Base-by-base conservation (phyloP, 768 basidiomycete genomes). In the Naganishia friedmannii region DNA sequence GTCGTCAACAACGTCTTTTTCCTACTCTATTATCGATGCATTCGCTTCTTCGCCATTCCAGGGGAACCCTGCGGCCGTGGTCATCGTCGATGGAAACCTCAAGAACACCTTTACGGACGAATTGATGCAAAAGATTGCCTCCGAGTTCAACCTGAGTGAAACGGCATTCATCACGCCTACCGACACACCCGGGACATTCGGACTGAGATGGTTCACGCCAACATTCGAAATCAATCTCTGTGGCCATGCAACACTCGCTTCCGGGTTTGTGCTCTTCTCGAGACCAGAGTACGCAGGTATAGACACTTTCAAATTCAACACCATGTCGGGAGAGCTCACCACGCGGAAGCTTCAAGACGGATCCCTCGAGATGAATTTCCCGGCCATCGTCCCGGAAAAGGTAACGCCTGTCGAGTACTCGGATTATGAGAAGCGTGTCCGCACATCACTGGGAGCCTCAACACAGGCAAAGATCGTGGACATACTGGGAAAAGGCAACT, bases 11-110 rank as follows among this genome's bases (percentile, higher is more conserved):
- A 15, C 31, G 1, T 46, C 42, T 6, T 53, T 72, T 15, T 21
- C 42, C 15, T 68, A 65, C 53, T 39, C 60, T 7, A 39, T 66
- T 28, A 51, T 72, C 48, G 67, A 72, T 39, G 71, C 71, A 7
- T 72, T 72, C 67, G 68, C 45, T 28, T 53, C 71, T 23, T 65
- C 32, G 42, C 67, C 71, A 19, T 72, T 68, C 31, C 51, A 67
- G 53, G 71, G 71, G 7, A 72, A 72, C 63, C 71, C 71, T 17
- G 71, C 71, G 54, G 71, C 58, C 21, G 71, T 72, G 10, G 71
- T 72, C 34, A 53, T 72, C 39, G 34, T 65, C 23, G 67, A 68
- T 26, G 51, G 48, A n/a, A 42, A 63, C 17, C 10, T 29, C 4
- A 54, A 51, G 51, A 48, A 51, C 13, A 53, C 28, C 17, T 26